Conservation (phyloP, 495 filamentous ascomycete genomes). For the Penicillium malachiteum region DNA sequence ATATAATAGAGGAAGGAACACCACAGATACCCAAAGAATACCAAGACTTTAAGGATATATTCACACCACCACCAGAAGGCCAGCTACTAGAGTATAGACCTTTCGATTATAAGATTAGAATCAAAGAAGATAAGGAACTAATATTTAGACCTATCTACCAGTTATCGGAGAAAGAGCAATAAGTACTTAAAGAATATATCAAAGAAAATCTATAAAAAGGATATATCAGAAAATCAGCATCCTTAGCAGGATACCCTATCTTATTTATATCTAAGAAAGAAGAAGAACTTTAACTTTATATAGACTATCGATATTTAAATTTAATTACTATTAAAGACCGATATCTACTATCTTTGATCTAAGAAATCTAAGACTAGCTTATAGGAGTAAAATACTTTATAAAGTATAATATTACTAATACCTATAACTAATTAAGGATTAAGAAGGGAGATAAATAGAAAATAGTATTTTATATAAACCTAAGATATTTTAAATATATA, state of each 20-base stretch:
- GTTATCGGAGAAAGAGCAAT: neutral
- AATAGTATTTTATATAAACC: neutral
- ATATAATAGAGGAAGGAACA: neutral
- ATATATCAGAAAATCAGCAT: slow-evolving; percentile 41
- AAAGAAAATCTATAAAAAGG: slow-evolving; percentile 6
- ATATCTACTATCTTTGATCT: slow-evolving; percentile 45
- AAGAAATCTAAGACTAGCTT: slow-evolving; percentile 39
- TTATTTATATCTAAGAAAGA: slow-evolving; percentile 35
- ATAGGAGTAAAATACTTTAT: slow-evolving; percentile 37
- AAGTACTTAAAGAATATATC: slow-evolving; percentile 3
- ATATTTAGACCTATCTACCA: neutral
- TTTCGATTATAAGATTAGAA: neutral
- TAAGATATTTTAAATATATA: slow-evolving; percentile 3
- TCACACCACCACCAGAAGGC: neutral
- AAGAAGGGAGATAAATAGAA: neutral
- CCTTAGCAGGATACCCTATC: slow-evolving; percentile 25
- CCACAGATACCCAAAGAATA: slow-evolving; percentile 5
- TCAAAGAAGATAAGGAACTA: neutral
- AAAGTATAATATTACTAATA: slow-evolving; percentile 45
- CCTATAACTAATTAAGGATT: slow-evolving; percentile 38
- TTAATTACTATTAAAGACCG: slow-evolving; percentile 39
- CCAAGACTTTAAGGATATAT: slow-evolving; percentile 1
- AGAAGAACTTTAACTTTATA: slow-evolving; percentile 39
- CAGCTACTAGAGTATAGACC: slow-evolving; percentile 1
- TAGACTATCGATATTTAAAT: slow-evolving; percentile 48